Conservation (phyloP, 2,329 filamentous ascomycete genomes). For the Teratosphaeria viscida region DNA sequence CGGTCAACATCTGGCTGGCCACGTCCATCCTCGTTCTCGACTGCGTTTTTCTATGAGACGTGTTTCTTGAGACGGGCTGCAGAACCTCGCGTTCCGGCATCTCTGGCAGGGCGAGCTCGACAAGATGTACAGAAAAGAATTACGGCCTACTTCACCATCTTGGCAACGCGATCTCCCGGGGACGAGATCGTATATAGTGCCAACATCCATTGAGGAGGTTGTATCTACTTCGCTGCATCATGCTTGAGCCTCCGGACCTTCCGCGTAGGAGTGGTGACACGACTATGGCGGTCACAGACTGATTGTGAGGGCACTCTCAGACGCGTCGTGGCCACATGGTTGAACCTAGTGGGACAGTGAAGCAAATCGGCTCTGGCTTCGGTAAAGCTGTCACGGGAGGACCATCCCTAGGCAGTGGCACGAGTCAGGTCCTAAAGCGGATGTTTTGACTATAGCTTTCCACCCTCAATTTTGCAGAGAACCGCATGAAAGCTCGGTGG, state of each 20-base stretch:
- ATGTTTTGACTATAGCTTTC: neutral
- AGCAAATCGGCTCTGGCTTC: neutral
- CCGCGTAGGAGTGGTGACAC: neutral
- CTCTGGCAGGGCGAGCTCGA: neutral
- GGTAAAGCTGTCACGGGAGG: neutral
- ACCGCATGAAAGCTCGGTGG: neutral
- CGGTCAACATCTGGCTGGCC: conserved; percentile 6
- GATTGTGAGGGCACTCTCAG: neutral
- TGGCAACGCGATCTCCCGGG: neutral
- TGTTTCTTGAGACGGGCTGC: neutral
- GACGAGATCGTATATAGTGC: neutral
- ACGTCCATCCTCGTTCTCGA: conserved; percentile 12
- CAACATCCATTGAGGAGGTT: neutral
- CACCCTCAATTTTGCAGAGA: neutral
- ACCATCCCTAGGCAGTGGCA: neutral
- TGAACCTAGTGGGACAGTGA: neutral
- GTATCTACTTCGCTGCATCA: neutral
- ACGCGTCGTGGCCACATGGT: neutral
- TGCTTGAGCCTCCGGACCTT: neutral
- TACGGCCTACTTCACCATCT: neutral
- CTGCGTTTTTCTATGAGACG: neutral
- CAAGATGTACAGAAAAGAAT: neutral
- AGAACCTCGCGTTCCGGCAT: neutral
- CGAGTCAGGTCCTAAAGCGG: neutral
- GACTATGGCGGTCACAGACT: neutral